Evolutionary conservation across 495 filamentous ascomycete genomes (phyloP).

Genomic region (Trichoderma orchidacearum): DNA sequence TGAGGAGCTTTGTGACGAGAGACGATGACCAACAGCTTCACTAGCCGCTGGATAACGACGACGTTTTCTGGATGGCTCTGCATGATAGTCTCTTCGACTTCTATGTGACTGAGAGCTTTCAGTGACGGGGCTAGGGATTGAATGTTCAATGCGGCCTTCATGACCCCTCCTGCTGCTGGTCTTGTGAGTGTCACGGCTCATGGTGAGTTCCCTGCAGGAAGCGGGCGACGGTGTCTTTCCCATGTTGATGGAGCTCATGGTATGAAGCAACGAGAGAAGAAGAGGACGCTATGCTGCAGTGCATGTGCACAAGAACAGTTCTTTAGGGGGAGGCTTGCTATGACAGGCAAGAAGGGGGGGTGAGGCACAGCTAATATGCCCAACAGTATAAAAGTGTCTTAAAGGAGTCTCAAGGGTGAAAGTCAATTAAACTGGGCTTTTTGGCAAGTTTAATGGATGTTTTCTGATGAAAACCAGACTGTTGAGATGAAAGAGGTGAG

Average conservation of each 20-base stretch:
- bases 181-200: neutral
- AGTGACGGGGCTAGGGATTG: neutral
- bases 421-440: neutral
- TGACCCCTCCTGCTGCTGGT: neutral
- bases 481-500: neutral
- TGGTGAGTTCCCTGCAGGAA: neutral
- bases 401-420: neutral
- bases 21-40: neutral
- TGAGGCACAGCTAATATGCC: neutral
- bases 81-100: neutral
- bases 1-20: neutral
- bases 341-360: neutral
- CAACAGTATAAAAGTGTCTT: neutral
- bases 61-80: neutral
- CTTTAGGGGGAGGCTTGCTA: neutral
- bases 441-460: neutral
- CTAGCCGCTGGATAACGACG: neutral
- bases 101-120: neutral
- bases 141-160: neutral
- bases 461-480: neutral
- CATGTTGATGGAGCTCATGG: neutral
- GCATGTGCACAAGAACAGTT: neutral
- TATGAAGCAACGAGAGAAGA: neutral
- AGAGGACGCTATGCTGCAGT: neutral
- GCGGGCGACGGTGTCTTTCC: neutral